Conservation (phyloP, 805 yeast species). For the Isabelozyma heimii region DNA sequence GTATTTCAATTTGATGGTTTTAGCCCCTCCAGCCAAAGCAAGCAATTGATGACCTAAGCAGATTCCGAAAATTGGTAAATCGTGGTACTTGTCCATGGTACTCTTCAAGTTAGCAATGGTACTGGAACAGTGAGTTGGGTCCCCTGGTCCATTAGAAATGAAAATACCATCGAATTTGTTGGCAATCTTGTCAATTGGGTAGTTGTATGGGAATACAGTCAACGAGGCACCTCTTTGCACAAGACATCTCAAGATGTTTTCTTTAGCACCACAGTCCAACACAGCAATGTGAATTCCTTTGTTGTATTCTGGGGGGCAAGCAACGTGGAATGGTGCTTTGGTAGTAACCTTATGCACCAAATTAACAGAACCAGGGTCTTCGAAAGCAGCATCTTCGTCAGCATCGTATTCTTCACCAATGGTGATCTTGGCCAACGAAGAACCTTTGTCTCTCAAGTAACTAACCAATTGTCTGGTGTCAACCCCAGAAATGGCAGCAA, state of each 20-base stretch:
- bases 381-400: slow-evolving; percentile 85
- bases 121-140: slow-evolving; percentile 84
- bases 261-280: slow-evolving; percentile 97
- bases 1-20: slow-evolving; percentile 87
- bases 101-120: slow-evolving; percentile 74
- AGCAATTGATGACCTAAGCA: slow-evolving; percentile 97
- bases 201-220: slow-evolving; percentile 95
- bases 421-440: slow-evolving; percentile 85
- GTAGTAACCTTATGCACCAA: slow-evolving; percentile 93
- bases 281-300: slow-evolving; percentile 78
- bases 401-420: slow-evolving; percentile 91
- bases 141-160: slow-evolving; percentile 96
- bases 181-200: slow-evolving; percentile 88
- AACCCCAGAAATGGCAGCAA: slow-evolving; percentile 92
- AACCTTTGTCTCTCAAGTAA: slow-evolving; percentile 92
- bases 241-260: slow-evolving; percentile 90
- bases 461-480: slow-evolving; percentile 95
- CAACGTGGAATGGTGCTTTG: slow-evolving; percentile 88
- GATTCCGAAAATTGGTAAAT: slow-evolving; percentile 93
- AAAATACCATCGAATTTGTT: slow-evolving; percentile 92
- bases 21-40: slow-evolving; percentile 93
- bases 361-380: slow-evolving; percentile 86
- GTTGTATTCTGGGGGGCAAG: slow-evolving; percentile 55
- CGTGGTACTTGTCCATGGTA: slow-evolving; percentile 59
- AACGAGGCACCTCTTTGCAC: slow-evolving; percentile 94